Base-by-base conservation (phyloP, 169 alveolate species). In the Plasmodium blacklocki region DNA sequence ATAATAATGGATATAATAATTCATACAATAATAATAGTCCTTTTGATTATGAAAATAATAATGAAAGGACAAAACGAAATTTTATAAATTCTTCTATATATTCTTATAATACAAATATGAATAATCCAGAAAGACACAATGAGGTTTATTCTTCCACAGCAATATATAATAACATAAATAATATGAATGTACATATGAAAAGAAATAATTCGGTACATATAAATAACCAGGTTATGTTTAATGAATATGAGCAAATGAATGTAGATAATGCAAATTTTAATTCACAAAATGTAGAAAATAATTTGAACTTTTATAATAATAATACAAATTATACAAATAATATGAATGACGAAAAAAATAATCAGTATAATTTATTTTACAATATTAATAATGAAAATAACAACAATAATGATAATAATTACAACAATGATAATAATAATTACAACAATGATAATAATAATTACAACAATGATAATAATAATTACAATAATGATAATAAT, bases 351-450 rank as follows among this genome's bases (percentile, higher is more conserved):
- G 63, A 52, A 9, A n/a, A 18, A 73, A 68, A 68, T 83, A 68
- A 70, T 32, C 70, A 68, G 64, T 83, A 83, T 15, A 62, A 80
- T 80, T 67, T 83, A 43, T 68, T 68, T 83, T 83, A 68, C 62
- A 54, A 47, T 45, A 52, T 83, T 74, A 52, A 49, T 63, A 59
- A 83, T 9, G 26, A 59, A 50, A 32, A 83, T 52, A 54, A 63
- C 8, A 59, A 56, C 39, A 39, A 59, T 11, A 21, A 62, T 15
- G 7, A 56, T 15, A 56, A 15, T 32, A 32, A 39, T 32, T 5
- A 32, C 5, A 32, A 32, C 5, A 4, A 32, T 32, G 1, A 32
- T 4, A 2, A 32, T 4, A 32, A 32, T 39, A 39, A 0, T 39
- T 5, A 39, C 6, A 5, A 39, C 47, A 39, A 39, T 39, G 19